phyloP scores from a whole-genome alignment of 2,329 filamentous ascomycete genomes.

The Colletotrichum incanum region DNA sequence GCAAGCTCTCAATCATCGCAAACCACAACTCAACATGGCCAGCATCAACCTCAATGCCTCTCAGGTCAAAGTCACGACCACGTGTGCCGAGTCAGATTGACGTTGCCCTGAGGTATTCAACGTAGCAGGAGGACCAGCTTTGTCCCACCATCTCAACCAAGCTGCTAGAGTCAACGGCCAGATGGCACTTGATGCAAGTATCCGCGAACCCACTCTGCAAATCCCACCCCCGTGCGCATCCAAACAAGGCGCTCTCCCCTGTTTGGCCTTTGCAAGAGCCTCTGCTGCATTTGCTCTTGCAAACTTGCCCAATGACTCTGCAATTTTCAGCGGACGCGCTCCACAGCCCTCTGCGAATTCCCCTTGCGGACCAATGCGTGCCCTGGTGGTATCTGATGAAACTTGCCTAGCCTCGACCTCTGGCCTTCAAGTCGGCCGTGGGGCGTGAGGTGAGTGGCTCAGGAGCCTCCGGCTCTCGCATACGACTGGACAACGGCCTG shows the following conservation, averaged over 20 bases:
- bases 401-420: slow-evolving; percentile 56
- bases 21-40: slow-evolving; percentile 7
- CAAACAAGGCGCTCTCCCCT: slow-evolving; percentile 50
- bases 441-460: slow-evolving; percentile 21
- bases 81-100: slow-evolving; percentile 70
- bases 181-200: slow-evolving; percentile 65
- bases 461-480: slow-evolving; percentile 13
- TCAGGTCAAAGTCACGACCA: slow-evolving; percentile 53
- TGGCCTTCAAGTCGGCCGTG: slow-evolving; percentile 36
- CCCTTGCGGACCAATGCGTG: slow-evolving; percentile 54
- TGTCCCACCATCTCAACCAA: slow-evolving; percentile 58
- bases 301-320: slow-evolving; percentile 55
- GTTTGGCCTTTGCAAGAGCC: slow-evolving; percentile 55
- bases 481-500: slow-evolving; percentile 24
- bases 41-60: slow-evolving; percentile 7
- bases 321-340: slow-evolving; percentile 53
- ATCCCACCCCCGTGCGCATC: slow-evolving; percentile 35
- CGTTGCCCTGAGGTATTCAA: slow-evolving; percentile 32
- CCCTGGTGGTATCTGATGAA: slow-evolving; percentile 58
- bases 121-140: slow-evolving; percentile 56
- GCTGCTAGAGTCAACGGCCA: slow-evolving; percentile 35
- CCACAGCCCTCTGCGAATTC: slow-evolving; percentile 59
- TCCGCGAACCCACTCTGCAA: slow-evolving; percentile 52
- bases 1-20: slow-evolving; percentile 1
- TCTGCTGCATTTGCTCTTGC: slow-evolving; percentile 58